Base-by-base conservation (phyloP, 1,284 basidiomycete species). In the Sanghuangporus weigelae region DNA sequence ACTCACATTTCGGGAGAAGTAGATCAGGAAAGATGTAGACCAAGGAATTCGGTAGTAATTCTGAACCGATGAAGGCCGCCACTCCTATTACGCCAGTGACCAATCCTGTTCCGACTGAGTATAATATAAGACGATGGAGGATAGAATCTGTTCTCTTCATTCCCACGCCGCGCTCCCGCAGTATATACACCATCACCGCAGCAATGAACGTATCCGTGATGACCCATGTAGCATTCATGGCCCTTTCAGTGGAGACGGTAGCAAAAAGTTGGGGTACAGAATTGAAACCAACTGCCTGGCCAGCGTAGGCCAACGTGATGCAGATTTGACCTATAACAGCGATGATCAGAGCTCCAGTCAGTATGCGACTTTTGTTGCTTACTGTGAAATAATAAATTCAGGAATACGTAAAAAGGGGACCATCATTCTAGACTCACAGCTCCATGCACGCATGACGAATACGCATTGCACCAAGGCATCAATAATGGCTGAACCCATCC, bases 81-180 rank as follows among this genome's bases (percentile, higher is more conserved):
- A 64, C 19, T 11, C 40, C 51, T n/a, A 40, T 49, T 7, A 57
- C 21, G 19, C 53, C 21, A 8, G 59, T 66, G 4, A 69, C 69
- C 59, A 56, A 56, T 39, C 71, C 70, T 14, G 63, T 16, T 50
- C 69, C 46, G 61, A 67, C 36, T 11, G 55, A 14, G 51, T 64
- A 63, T n/a, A 40, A n/a, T 35, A 67, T 61, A 21, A 67, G 46
- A 10, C 57, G 46, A 35, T 65, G 50, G 19, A 67, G 21, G 40
- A 65, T 44, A 8, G 55, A 51, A 19, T 67, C 55, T 6, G 63
- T 62, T 39, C 44, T 36, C 31, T 48, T 26, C 38, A 60, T 57
- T 4, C 64, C 64, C 2, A 54, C 42, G 7, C 58, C n/a, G 2
- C n/a, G 26, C 10, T 46, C 31, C 7, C 57, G 35, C 3, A 65